Evolutionary conservation across 768 basidiomycete species (phyloP), one percentile per base, ranked within the genome.

Genomic region (Aureoboletus auriporus): DNA sequence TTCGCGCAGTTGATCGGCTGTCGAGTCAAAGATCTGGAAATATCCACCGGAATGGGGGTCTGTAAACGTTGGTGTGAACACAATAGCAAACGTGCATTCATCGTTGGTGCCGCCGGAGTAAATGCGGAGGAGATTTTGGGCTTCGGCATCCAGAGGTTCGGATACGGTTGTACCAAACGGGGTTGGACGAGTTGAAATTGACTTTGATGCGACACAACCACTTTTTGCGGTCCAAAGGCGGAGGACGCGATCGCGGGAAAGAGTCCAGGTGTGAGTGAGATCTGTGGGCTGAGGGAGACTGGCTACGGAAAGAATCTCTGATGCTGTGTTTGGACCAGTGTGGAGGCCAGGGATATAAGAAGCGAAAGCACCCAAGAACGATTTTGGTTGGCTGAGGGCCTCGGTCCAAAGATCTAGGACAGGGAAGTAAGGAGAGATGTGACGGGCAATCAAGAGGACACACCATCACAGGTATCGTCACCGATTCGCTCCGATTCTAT

Each of bases 211-310:
- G n/a, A 85, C 75, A 61, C 89, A 86, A 38, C 84, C 84, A 46
- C 80, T 73, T 63, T 84, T 80, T 27, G 83, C 75, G 54, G 87
- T 86, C 93, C 93, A 97, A 37, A 89, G 72, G 34, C 92, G 79
- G 36, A 98, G 73, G 30, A 83, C 85, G 46, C 87, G 78, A 71
- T 96, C 92, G 46, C 92, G 77, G 8, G 93, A 93, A 36, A 98
- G 75, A 1, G 92, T 85, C 80, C 90, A 95, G 17, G 86, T 71
- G 57, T 88, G 75, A 31, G 75, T 78, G 48, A 87, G 74, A 61
- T 88, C 86, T 12, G 84, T 86, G 14, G 87, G 87, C 69, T 83
- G 86, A 36, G 86, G 80, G 64, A 84, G 77, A 38, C 82, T 82
- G 6, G 88, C 79, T 35, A 90, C 71, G 38, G 87, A 81, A 40